phyloP scores from a whole-genome alignment of 1,139 yeast genomes.

The Scheffersomyces illinoinensis region DNA sequence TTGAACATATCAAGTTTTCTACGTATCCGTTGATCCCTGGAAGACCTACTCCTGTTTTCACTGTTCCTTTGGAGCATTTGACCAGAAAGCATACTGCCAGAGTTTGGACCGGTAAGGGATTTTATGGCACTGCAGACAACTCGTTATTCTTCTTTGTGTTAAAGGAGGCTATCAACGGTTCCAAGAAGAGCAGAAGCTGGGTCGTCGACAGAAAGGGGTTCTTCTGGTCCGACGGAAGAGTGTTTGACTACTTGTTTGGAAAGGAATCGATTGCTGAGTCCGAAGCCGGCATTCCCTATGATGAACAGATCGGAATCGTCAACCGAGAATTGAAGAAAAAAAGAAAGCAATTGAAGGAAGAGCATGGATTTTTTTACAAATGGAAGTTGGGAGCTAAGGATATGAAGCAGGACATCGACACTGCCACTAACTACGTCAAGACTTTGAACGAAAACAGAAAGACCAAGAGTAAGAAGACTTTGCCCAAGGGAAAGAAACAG shows the following conservation, averaged over 20 bases:
- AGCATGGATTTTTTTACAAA: conserved; percentile 44
- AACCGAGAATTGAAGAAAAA: conserved; percentile 41
- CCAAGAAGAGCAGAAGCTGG: conserved; percentile 58
- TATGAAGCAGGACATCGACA: conserved; percentile 30
- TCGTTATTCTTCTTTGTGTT: conserved; percentile 73
- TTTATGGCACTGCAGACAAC: conserved; percentile 79
- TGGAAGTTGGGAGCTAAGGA: conserved; percentile 41
- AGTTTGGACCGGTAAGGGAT: conserved; percentile 84
- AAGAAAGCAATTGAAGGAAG: conserved; percentile 36
- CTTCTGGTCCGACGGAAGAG: conserved; percentile 91
- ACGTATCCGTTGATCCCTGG: conserved; percentile 79
- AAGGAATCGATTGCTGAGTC: conserved; percentile 75
- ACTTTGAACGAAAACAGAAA: not conserved
- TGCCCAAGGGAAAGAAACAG: not conserved
- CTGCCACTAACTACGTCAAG: conserved; percentile 20
- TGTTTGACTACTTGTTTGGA: conserved; percentile 77
- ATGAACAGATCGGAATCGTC: conserved; percentile 48
- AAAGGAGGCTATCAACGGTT: conserved; percentile 47
- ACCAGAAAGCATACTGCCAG: conserved; percentile 61
- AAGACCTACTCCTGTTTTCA: conserved; percentile 70
- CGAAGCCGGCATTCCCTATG: conserved; percentile 74
- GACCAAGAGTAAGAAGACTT: not conserved
- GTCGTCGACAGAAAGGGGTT: conserved; percentile 75
- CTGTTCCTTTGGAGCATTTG: conserved; percentile 60
- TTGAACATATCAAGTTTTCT: conserved; percentile 60